Evolutionary conservation across 352 stramenopile species (phyloP), one percentile per base, ranked within the genome.

Genomic region (Phytopythium montanum): DNA sequence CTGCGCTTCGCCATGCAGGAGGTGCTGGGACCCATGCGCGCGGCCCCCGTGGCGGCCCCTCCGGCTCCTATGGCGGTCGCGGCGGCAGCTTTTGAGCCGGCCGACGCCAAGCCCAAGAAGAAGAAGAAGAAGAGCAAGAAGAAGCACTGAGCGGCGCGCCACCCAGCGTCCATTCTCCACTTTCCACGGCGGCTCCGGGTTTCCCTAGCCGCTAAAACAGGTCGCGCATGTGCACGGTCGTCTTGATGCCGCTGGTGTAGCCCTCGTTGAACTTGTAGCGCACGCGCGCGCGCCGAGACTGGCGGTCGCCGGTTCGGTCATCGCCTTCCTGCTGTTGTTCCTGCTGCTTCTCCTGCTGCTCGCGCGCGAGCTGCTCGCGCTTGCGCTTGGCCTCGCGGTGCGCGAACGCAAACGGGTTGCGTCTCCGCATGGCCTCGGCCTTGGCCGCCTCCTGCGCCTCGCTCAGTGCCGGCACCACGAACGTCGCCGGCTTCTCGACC

Each of bases 261-360:
- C 90, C 90, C 74, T 97, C 86, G 54, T 97, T 94, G 59, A 92
- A 96, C 63, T 94, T 92, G 72, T 90, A 97, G 29, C 79, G 81
- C 56, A 97, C 81, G 28, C 72, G 62, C 2, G 68, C 63, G n/a
- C 83, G 68, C 13, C 57, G 39, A 44, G 74, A 59, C 14, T 33
- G 58, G 34, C 54, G 39, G 33, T 41, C 64, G 29, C 59, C 59
- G 21, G 28, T 33, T 9, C 64, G 56, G 21, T 57, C 59, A 21
- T 57, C 57, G 34, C 23, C n/a, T 10, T 12, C 48, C 53, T 6
- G 21, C 23, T 31, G 10, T 10, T 19, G 21, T 8, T 56, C 44
- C 44, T 19, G 55, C 44, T 75, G 62, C 21, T 75, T 64, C 54
- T 75, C 65, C 39, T 76, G 60, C 41, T 86, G 74, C n/a, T 72